phyloP scores from a whole-genome alignment of 2,329 filamentous ascomycete genomes.

The Colletotrichum gigasporum region DNA sequence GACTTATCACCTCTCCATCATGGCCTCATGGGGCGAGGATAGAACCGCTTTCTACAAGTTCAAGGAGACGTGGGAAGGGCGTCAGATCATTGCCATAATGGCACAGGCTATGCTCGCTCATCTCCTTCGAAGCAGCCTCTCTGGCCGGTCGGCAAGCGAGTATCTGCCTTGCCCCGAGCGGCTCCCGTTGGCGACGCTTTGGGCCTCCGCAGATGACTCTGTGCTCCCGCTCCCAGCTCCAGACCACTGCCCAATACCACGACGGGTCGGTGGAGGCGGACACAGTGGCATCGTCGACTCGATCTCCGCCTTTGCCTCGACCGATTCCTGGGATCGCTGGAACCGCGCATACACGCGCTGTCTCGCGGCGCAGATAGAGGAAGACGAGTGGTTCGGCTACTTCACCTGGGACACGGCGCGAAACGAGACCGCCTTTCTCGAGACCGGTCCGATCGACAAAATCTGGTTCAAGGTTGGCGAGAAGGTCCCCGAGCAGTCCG shows the following conservation, averaged over 20 bases:
- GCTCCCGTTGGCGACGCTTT: neutral
- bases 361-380: neutral
- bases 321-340: neutral
- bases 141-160: neutral
- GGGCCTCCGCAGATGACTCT: neutral
- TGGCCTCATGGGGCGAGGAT: neutral
- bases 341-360: neutral
- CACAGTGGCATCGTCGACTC: too few species aligned
- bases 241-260: too few species aligned
- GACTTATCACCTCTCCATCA: neutral
- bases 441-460: neutral
- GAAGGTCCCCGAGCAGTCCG: neutral
- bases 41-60: neutral
- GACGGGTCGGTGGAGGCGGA: too few species aligned
- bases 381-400: neutral
- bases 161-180: neutral
- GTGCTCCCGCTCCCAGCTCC: neutral
- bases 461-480: neutral
- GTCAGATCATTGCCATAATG: neutral
- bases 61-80: neutral
- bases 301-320: neutral
- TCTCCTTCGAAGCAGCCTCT: neutral
- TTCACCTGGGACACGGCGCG: neutral
- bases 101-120: neutral
- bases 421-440: neutral